A percentile compares a stretch with the other conserved stretches of the same genome.
Conservation (phyloP, 176 grass and related monocot species). For the Zoysia japonica region DNA sequence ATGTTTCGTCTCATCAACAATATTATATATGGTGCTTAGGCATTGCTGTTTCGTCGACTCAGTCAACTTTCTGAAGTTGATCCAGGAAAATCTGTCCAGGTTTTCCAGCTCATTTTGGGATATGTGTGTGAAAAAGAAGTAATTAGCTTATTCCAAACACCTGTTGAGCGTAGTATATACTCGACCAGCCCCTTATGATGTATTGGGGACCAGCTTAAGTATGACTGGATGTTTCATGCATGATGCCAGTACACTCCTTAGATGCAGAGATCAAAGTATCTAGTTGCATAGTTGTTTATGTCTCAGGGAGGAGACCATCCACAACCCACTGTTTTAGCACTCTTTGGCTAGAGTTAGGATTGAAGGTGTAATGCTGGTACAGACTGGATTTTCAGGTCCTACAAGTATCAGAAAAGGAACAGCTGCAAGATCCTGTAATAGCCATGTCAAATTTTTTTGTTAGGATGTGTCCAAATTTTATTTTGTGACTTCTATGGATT, state of each 20-base stretch:
- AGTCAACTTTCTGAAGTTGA: background rate
- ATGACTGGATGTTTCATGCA: too few species aligned
- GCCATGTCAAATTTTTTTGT: background rate
- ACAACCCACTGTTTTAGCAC: too few species aligned
- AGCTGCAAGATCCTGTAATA: background rate
- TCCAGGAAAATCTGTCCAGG: background rate
- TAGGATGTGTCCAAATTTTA: background rate
- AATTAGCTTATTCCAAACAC: background rate
- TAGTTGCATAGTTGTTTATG: too few species aligned
- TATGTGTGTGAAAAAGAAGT: conserved; percentile 5
- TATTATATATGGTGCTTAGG: background rate
- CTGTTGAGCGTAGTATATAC: background rate
- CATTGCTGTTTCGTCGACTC: background rate
- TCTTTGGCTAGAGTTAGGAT: background rate
- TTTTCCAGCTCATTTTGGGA: background rate
- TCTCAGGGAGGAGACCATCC: too few species aligned
- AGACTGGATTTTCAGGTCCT: conserved; percentile 2
- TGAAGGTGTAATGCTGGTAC: background rate
- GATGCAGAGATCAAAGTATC: too few species aligned
- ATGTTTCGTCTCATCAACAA: conserved; percentile 15
- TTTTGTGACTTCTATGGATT: conserved; percentile 1
- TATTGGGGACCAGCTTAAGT: too few species aligned
- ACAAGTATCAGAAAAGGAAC: background rate
- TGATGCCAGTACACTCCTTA: too few species aligned
- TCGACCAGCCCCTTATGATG: too few species aligned